These are phyloP conservation scores for Xylogone sp. DNA, from an alignment of 2,329 filamentous ascomycete species.

Conservation along the genomic window DNA sequence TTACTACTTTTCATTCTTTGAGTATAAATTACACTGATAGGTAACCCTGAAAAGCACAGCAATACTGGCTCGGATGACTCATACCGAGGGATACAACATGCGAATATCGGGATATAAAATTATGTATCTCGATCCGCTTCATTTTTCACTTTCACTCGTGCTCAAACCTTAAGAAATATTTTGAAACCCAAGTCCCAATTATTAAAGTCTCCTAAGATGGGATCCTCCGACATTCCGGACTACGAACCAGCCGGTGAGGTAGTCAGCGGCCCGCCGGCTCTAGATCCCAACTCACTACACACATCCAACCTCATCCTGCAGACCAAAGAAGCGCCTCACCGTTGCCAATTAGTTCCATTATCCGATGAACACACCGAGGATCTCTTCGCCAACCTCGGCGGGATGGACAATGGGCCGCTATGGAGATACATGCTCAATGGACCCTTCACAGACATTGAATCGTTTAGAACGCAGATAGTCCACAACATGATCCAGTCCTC, in stretches of 20 bases:
- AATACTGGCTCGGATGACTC: too few species aligned
- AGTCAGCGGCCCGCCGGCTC: conserved; percentile 2
- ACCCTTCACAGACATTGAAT: conserved; percentile 28
- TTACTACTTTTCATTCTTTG: too few species aligned
- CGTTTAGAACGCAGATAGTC: conserved; percentile 26
- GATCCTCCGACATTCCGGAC: conserved; percentile 7
- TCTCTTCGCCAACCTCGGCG: conserved; percentile 17
- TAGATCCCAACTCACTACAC: neutral
- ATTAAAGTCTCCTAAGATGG: neutral
- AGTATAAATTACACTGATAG: too few species aligned
- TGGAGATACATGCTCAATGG: conserved; percentile 39
- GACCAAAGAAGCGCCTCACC: neutral
- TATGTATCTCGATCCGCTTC: neutral
- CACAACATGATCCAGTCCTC: neutral
- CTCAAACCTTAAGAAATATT: neutral
- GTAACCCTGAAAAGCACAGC: too few species aligned
- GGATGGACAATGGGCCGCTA: conserved; percentile 20
- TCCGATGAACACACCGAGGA: conserved; percentile 9
- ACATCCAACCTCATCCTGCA: neutral
- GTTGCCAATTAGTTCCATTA: conserved; percentile 7
- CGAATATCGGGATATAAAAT: neutral
- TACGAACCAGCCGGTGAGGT: neutral
- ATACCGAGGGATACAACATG: neutral
- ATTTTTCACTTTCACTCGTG: neutral
- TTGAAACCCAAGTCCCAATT: neutral